Evolutionary conservation across 2,329 filamentous ascomycete species (phyloP), one percentile per base, ranked within the genome.

Genomic region (Xylariaceae sp.): DNA sequence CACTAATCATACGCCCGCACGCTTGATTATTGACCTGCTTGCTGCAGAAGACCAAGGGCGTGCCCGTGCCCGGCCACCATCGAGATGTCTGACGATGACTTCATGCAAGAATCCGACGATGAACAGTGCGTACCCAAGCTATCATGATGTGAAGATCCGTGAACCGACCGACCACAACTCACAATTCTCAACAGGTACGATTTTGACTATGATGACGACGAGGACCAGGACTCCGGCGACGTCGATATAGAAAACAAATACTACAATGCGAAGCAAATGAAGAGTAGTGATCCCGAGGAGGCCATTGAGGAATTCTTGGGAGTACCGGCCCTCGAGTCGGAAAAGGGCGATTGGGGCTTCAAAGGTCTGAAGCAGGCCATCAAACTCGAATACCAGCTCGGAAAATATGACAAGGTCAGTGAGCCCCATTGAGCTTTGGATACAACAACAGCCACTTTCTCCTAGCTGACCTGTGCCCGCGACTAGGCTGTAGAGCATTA

Each of bases 211-310:
- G 92, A 96, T 70, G 94, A 86, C 56, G 90, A 91, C 62, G 90
- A 96, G 54, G 91, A 94, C 47, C 89, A 95, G 43, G 87, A 96
- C 55, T 84, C 82, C 34, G 91, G 86, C 55, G 90, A 96, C 70
- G 88, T 96, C 65, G 91, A 92, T 63, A 95, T 97, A 70, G 94
- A 99, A 72, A 99, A 99, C 78, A 96, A 96, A 75, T 99, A 99
- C 78, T 99, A 97, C 80, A 97, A 96, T 73, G 94, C 94, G 43
- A 99, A 99, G 74, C 92, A 97, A 75, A 85, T 95, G 70, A 99
- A 97, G 77, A 78, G 79, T 43, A 86, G 86, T 59, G 90, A 91
- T 55, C 91, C 92, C 0, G 84, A 94, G 66, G 90, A 90, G 64
- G 94, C 94, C 1, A 88, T 99, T 53, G 84, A 86, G 37, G 92